Conservation (phyloP, 805 yeast genomes). For the Lachancea sp. region DNA sequence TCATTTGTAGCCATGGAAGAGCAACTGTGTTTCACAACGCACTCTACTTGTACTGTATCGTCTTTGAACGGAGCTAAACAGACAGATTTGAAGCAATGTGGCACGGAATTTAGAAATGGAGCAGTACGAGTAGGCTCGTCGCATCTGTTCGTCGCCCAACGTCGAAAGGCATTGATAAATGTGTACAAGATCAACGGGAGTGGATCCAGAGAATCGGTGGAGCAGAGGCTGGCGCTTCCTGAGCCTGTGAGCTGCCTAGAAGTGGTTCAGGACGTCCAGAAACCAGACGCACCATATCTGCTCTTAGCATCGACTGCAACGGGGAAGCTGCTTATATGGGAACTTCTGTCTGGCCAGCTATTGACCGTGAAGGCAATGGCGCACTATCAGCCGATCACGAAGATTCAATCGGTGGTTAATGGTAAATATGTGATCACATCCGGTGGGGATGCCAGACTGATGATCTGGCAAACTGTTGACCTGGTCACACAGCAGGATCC, state of each 20-base stretch:
- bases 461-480: constrained; percentile 67
- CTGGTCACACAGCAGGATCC: constrained; percentile 38
- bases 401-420: constrained; percentile 53
- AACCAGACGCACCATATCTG: constrained; percentile 45
- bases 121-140: constrained; percentile 50
- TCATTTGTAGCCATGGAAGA: constrained; percentile 19
- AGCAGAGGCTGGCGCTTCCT: constrained; percentile 79
- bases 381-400: constrained; percentile 73
- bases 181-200: constrained; percentile 49
- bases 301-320: constrained; percentile 52
- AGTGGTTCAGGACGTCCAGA: constrained; percentile 23
- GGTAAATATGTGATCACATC: constrained; percentile 64
- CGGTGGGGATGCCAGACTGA: constrained; percentile 75
- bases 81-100: constrained; percentile 31
- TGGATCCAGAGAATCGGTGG: constrained; percentile 44
- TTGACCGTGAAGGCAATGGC: constrained; percentile 62
- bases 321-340: constrained; percentile 87
- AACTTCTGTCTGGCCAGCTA: constrained; percentile 66
- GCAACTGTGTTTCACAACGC: constrained; percentile 28
- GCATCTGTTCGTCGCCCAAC: constrained; percentile 56
- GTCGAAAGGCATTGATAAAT: constrained; percentile 67
- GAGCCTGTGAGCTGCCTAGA: constrained; percentile 55
- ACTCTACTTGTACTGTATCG: constrained; percentile 25
- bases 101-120: constrained; percentile 44
- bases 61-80: constrained; percentile 28